Base-by-base conservation (phyloP, 805 yeast species). In the Candida stauntonica region DNA sequence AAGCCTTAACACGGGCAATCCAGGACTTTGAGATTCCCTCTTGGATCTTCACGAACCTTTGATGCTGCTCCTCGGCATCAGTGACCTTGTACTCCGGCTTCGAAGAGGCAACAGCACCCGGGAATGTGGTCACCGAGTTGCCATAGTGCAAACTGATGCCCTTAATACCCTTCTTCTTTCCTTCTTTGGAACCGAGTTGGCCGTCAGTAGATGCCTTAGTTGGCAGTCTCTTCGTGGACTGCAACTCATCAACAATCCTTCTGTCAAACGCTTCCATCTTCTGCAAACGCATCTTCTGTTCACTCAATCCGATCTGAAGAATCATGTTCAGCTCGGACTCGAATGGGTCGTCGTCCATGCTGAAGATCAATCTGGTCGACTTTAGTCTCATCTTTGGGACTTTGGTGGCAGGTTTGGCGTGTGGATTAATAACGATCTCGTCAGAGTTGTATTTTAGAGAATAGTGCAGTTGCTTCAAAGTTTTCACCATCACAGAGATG, bases 311-410 rank as follows among this genome's bases (percentile, higher is more conserved):
- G 9, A 82, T 67, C 48, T 81, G 80, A 51, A 72, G 79, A 19
- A 81, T 75, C 52, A 75, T 66, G 17, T 76, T 72, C 33, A 89
- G 62, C 50, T 86, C 80, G 7, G 79, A 67, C 59, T 91, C 98
- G 57, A 89, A 88, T 7, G 95, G 91, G 60, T 91, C 97, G 58
- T 86, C 95, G 39, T 86, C 95, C 46, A 88, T 68, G 17, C 81
- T 70, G 27, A 88, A 62, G 5, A 81, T 66, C 45, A 86, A 67
- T 29, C 74, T 65, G 5, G 66, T 66, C 0, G 94, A 67, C 29
- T 64, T 70, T 26, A 88, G 48, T 17, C 72, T 69, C 3, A 86
- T 61, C 16, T 62, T 64, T 12, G 89, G 89, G 7, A 91, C 64
- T 4, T 66, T 46, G 0, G 75, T 70, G 0, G 64, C 58, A n/a